Conservation (phyloP, 1,139 yeast genomes). For the Hansenula lynferdii region DNA sequence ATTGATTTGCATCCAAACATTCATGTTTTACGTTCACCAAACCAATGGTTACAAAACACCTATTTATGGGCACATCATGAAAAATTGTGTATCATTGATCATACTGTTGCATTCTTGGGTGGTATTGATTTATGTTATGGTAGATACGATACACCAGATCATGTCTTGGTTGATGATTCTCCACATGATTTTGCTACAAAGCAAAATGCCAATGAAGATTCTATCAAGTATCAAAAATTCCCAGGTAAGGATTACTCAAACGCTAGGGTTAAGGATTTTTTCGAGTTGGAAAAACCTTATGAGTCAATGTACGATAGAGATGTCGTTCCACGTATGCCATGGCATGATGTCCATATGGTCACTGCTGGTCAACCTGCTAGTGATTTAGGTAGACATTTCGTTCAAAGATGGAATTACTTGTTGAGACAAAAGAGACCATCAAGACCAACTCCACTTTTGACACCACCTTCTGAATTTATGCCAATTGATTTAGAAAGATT, state of each 20-base stretch:
- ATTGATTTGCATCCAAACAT: slow-evolving; percentile 82
- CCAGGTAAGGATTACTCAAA: slow-evolving; percentile 98
- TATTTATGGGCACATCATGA: slow-evolving; percentile 99
- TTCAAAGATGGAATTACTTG: slow-evolving; percentile 95
- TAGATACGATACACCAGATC: slow-evolving; percentile 95
- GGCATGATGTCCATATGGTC: slow-evolving; percentile 99
- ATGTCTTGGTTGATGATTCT: slow-evolving; percentile 76
- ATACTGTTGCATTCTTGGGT: slow-evolving; percentile 85
- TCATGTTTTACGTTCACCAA: slow-evolving; percentile 91
- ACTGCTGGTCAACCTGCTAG: slow-evolving; percentile 95
- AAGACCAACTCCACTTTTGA: slow-evolving; percentile 81
- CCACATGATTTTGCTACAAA: slow-evolving; percentile 31
- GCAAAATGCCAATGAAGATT: slow-evolving; percentile 17
- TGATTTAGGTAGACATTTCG: slow-evolving; percentile 89
- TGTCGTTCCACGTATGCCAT: slow-evolving; percentile 90
- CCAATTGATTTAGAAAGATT: slow-evolving; percentile 54
- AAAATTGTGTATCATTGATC: slow-evolving; percentile 82
- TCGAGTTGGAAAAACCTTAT: slow-evolving; percentile 75
- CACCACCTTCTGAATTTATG: slow-evolving; percentile 89
- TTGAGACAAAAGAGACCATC: slow-evolving; percentile 93
- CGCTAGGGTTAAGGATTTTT: slow-evolving; percentile 88
- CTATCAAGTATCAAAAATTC: slow-evolving; percentile 60
- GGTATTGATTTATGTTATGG: slow-evolving; percentile 97
- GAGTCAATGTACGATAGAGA: slow-evolving; percentile 90
- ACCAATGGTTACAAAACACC: slow-evolving; percentile 88